A percentile compares a stretch with the other conserved stretches of the same genome.
Evolutionary conservation across 2,329 filamentous ascomycete genomes (phyloP).

Genomic region (Paecilomyces formosus): DNA sequence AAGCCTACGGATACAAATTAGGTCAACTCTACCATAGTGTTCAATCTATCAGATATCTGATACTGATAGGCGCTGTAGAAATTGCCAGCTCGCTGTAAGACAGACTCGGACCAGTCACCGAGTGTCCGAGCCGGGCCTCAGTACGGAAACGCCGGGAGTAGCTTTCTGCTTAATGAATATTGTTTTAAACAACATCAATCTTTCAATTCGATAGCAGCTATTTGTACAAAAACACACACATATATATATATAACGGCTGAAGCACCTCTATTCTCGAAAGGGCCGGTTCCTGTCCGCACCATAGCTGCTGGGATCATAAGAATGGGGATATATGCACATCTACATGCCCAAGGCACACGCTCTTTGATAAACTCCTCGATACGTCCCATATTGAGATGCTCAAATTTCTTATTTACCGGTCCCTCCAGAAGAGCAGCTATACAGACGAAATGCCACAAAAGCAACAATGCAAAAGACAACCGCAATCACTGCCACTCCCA

Average conservation of each 20-base stretch:
- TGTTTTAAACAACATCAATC: background rate
- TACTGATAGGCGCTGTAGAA: background rate
- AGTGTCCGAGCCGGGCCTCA: background rate
- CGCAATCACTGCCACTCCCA: too few relatives aligned
- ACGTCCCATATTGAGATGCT: background rate
- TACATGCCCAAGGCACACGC: background rate
- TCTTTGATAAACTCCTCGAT: background rate
- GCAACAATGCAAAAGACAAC: background rate
- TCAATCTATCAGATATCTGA: background rate
- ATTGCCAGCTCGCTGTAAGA: background rate
- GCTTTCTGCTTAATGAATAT: background rate
- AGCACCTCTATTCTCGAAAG: background rate
- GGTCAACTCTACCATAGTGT: background rate
- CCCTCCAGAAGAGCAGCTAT: background rate
- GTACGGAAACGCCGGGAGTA: background rate
- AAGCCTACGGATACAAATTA: background rate
- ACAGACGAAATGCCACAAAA: background rate
- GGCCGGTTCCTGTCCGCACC: background rate
- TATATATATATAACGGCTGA: background rate
- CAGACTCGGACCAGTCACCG: background rate
- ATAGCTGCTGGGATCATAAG: background rate
- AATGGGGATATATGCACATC: background rate
- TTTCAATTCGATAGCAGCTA: background rate
- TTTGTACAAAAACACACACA: background rate
- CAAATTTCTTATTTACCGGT: background rate